These are phyloP conservation scores for Huntiella savannae DNA, from an alignment of 2,329 filamentous ascomycete genomes.

Conservation along the genomic window DNA sequence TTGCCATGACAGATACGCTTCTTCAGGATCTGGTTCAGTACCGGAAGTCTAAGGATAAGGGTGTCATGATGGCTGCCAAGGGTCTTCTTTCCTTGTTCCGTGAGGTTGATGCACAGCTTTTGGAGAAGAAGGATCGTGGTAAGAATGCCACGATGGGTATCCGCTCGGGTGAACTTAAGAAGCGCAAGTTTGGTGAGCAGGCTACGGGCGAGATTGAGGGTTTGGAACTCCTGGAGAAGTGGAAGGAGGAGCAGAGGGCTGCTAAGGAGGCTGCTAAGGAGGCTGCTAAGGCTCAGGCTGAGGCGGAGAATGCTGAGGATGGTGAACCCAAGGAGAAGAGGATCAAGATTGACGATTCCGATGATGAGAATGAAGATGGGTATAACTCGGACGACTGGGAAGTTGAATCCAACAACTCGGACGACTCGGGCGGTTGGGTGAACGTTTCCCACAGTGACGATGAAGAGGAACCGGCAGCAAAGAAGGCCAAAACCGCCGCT, in stretches of 20 bases:
- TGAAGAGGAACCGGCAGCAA: slow-evolving; percentile 46
- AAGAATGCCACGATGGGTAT: slow-evolving; percentile 78
- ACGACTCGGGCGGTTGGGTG: slow-evolving; percentile 78
- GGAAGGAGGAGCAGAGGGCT: slow-evolving; percentile 89
- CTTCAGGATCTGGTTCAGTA: slow-evolving; percentile 92
- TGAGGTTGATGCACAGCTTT: slow-evolving; percentile 73
- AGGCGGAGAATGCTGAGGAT: slow-evolving; percentile 36
- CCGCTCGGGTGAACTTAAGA: slow-evolving; percentile 53
- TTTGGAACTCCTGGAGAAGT: slow-evolving; percentile 74
- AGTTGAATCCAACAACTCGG: slow-evolving; percentile 38
- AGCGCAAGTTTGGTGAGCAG: slow-evolving; percentile 68
- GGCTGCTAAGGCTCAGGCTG: slow-evolving; percentile 45
- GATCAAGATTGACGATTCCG: slow-evolving; percentile 12
- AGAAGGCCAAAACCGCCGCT: slow-evolving; percentile 21
- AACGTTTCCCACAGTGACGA: slow-evolving; percentile 71
- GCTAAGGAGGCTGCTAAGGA: slow-evolving; percentile 52
- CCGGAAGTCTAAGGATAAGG: slow-evolving; percentile 93
- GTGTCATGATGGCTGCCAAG: slow-evolving; percentile 96
- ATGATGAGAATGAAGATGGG: slow-evolving; percentile 41
- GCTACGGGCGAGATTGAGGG: slow-evolving; percentile 70
- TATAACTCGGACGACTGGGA: slow-evolving; percentile 41
- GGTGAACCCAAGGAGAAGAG: slow-evolving; percentile 22
- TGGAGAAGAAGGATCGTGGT: slow-evolving; percentile 78
- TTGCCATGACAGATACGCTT: slow-evolving; percentile 94
- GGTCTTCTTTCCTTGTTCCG: slow-evolving; percentile 79